These are phyloP conservation scores for Trichosporon faecale DNA, from an alignment of 1,284 basidiomycete species.

Conservation along the genomic window DNA sequence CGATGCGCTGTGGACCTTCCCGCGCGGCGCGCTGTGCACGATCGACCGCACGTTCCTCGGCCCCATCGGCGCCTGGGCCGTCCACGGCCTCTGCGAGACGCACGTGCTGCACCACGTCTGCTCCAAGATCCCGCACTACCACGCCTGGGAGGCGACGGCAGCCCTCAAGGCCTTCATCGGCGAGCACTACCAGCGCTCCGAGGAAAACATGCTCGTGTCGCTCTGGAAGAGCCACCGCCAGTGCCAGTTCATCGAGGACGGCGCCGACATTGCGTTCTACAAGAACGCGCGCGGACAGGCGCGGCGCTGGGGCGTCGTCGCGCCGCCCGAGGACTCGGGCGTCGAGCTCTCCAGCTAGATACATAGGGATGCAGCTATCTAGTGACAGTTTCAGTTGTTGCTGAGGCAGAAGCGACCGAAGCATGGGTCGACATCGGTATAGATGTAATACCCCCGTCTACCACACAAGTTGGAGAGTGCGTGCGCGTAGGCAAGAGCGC, in stretches of 20 bases:
- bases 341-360: constrained; percentile 56
- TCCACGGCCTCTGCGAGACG: constrained; percentile 86
- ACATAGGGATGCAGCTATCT: not conserved
- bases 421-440: not conserved
- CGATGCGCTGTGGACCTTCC: constrained; percentile 83
- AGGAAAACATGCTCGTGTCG: constrained; percentile 57
- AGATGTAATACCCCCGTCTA: no score
- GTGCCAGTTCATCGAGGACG: constrained; percentile 78
- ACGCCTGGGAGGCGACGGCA: constrained; percentile 79
- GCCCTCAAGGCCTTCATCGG: constrained; percentile 79
- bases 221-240: constrained; percentile 56
- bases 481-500: not conserved
- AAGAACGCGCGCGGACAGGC: constrained; percentile 80
- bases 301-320: constrained; percentile 60
- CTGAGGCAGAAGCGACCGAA: not conserved
- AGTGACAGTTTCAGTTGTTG: not conserved
- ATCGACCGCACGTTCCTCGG: constrained; percentile 85
- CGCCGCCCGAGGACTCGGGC: constrained; percentile 72
- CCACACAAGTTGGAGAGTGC: no score
- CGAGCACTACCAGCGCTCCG: constrained; percentile 55
- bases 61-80: constrained; percentile 68
- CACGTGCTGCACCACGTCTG: constrained; percentile 86
- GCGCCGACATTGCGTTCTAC: constrained; percentile 85
- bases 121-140: constrained; percentile 88
- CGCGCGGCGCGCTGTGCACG: constrained; percentile 91